Evolutionary conservation across 2,329 filamentous ascomycete species (phyloP), one percentile per base, ranked within the genome.

Genomic region (Lasiodiplodia hormozganensis): DNA sequence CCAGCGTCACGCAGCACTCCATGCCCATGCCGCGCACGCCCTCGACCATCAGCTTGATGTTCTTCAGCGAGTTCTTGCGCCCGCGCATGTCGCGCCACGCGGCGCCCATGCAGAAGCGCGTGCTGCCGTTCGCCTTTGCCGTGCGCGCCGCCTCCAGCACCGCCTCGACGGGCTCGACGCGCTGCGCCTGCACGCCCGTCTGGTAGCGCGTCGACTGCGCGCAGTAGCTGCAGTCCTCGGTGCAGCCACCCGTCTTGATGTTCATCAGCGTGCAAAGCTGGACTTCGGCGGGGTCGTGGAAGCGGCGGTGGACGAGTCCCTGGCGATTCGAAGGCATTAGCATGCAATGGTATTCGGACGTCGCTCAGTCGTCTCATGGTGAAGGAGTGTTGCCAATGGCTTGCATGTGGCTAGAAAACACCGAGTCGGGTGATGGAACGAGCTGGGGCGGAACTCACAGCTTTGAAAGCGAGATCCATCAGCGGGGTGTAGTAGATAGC

Each of bases 181-280:
- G 92, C 70, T 91, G 92, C 12, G 94, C 92, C 76, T 92, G 88
- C 38, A 97, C 86, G 8, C 93, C 92, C 4, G 94, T 89, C 73
- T 85, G 81, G 85, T 97, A 91, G 31, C 92, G 90, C 6, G 92
- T 93, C 4, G 93, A 94, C 80, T 97, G 93, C 2, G 93, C 92
- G 79, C 93, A 97, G 87, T 97, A 97, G 28, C 91, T 93, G 82
- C 94, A 97, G 81, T 97, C 94, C 80, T 97, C 94, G 73, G 89
- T 93, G 82, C 94, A 97, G 58, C 94, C 94, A 67, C 94, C 94
- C 10, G 93, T 96, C 79, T 97, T 97, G 84, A 97, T 97, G 85
- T 96, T 97, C 92, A 97, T 96, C 69, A 97, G 85, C 0, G 94
- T 97, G 83, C 94, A 97, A 81, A 97, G 91, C 81, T 97, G 94